These are phyloP conservation scores for Alnus glutinosa DNA, from an alignment of 306 rosid species.

Conservation along the genomic window DNA sequence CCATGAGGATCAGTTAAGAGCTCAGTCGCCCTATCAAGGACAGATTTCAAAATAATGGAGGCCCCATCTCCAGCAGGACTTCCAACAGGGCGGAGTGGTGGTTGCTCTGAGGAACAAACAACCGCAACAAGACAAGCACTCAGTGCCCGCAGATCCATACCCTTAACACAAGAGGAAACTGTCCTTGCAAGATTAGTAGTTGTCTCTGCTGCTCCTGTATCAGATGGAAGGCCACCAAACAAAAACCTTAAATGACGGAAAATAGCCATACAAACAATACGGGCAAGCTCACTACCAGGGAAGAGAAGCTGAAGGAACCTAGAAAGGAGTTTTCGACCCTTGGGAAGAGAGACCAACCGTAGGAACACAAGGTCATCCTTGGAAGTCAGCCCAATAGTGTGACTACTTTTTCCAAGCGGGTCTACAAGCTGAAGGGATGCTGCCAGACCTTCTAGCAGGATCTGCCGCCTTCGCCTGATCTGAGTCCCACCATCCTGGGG, in stretches of 20 bases:
- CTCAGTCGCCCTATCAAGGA: slow-evolving; percentile 51
- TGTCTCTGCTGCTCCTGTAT: slow-evolving; percentile 44
- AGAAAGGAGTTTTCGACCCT: slow-evolving; percentile 55
- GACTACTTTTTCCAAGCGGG: slow-evolving; percentile 50
- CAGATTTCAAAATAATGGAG: slow-evolving; percentile 46
- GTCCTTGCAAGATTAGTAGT: slow-evolving; percentile 40
- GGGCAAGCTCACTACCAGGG: slow-evolving; percentile 55
- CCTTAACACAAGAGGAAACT: slow-evolving; percentile 45
- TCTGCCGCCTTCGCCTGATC: slow-evolving; percentile 51
- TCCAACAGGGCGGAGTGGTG: slow-evolving; percentile 58
- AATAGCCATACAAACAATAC: slow-evolving; percentile 56
- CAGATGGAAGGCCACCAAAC: slow-evolving; percentile 55
- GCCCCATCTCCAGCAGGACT: slow-evolving; percentile 57
- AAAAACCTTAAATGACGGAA: slow-evolving; percentile 59
- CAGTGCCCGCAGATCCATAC: slow-evolving; percentile 56
- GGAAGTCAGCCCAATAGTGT: slow-evolving; percentile 48
- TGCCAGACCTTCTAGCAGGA: slow-evolving; percentile 56
- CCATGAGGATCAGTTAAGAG: slow-evolving; percentile 47
- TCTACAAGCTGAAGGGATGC: slow-evolving; percentile 59
- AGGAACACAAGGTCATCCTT: slow-evolving; percentile 57
- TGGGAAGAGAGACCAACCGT: slow-evolving; percentile 44
- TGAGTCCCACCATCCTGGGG: slow-evolving; percentile 57
- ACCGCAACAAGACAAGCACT: slow-evolving; percentile 64
- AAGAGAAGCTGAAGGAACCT: slow-evolving; percentile 53
- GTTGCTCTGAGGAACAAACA: slow-evolving; percentile 60